phyloP scores from a whole-genome alignment of 2,329 filamentous ascomycete species.

The Colletotrichum musicola region DNA sequence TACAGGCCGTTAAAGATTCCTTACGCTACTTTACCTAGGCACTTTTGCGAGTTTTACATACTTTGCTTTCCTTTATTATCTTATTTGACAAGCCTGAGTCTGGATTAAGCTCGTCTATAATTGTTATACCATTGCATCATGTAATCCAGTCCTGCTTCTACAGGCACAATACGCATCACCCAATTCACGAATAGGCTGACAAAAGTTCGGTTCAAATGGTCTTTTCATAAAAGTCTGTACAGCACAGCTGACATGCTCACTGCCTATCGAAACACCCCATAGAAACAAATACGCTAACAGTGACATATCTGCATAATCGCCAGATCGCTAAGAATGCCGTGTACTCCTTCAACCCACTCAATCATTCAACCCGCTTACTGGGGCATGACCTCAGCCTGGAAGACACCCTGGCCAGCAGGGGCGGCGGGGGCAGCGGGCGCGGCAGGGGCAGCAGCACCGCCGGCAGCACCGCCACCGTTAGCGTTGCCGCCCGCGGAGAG shows the following conservation, averaged over 20 bases:
- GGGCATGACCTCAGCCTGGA: constrained; percentile 34
- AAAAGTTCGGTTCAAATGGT: neutral
- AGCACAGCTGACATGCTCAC: constrained; percentile 29
- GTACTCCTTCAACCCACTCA: neutral
- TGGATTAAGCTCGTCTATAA: too few relatives aligned
- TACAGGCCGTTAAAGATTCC: too few relatives aligned
- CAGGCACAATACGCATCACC: neutral
- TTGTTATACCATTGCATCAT: too few relatives aligned
- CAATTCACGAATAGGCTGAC: too few relatives aligned
- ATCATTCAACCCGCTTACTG: neutral
- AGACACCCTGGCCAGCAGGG: constrained; percentile 18
- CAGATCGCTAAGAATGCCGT: constrained; percentile 2
- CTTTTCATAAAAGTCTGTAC: constrained; percentile 1
- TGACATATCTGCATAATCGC: constrained; percentile 6
- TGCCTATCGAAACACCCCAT: constrained; percentile 13
- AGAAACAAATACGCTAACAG: constrained; percentile 21
- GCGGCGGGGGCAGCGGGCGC: constrained; percentile 14
- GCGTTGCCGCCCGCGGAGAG: constrained; percentile 26
- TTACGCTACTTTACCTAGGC: too few relatives aligned
- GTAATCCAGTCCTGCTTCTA: too few relatives aligned
- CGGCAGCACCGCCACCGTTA: too few relatives aligned
- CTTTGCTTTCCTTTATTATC: too few relatives aligned
- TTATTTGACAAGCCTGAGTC: too few relatives aligned
- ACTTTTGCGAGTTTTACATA: too few relatives aligned
- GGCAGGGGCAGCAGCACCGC: constrained; percentile 25